These are phyloP conservation scores for Neonectria coccinea DNA, from an alignment of 2,329 filamentous ascomycete genomes.

Conservation along the genomic window DNA sequence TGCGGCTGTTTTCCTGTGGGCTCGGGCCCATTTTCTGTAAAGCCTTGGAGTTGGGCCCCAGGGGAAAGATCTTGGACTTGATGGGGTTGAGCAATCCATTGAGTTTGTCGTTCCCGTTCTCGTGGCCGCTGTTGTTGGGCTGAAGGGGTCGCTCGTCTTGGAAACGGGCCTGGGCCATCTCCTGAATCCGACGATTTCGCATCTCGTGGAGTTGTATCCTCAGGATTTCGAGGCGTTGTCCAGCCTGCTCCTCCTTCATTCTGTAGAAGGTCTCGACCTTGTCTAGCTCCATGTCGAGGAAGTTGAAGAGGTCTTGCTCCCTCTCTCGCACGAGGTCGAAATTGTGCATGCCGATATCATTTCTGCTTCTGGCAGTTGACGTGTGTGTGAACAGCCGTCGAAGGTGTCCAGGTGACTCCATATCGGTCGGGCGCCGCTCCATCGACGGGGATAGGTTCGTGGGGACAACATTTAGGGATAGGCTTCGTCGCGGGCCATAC, in stretches of 20 bases:
- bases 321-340: conserved; percentile 75
- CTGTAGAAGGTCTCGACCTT: conserved; percentile 95
- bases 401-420: conserved; percentile 48
- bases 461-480: conserved; percentile 47
- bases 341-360: conserved; percentile 58
- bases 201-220: conserved; percentile 92
- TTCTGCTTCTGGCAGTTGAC: conserved; percentile 43
- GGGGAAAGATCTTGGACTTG: conserved; percentile 64
- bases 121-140: conserved; percentile 26
- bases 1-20: conserved; percentile 53
- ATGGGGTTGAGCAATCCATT: conserved; percentile 65
- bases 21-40: conserved; percentile 66
- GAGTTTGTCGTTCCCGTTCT: conserved; percentile 45
- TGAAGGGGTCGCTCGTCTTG: conserved; percentile 45
- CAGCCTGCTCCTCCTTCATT: conserved; percentile 87
- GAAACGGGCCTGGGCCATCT: conserved; percentile 65
- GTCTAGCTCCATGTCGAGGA: conserved; percentile 84
- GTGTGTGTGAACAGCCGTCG: conserved; percentile 53
- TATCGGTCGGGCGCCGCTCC: conserved; percentile 20
- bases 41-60: conserved; percentile 71
- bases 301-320: conserved; percentile 88
- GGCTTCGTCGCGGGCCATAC: conserved; percentile 51
- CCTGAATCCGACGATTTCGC: conserved; percentile 83
- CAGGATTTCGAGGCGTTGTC: conserved; percentile 75
- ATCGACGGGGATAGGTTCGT: conserved; percentile 30